Evolutionary conservation across 1,284 basidiomycete species (phyloP).

Genomic region (Fomes fomentarius): DNA sequence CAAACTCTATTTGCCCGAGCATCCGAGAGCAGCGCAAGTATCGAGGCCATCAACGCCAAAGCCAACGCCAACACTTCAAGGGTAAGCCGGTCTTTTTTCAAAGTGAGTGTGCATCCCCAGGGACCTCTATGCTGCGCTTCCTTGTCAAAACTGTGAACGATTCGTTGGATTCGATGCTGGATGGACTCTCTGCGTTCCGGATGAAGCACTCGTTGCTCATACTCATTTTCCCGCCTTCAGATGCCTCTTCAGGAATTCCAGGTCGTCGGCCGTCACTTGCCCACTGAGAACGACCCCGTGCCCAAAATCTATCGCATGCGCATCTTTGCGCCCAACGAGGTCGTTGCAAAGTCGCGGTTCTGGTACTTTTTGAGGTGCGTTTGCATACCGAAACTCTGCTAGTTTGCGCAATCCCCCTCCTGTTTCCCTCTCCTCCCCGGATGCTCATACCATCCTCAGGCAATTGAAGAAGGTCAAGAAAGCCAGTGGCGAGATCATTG

Average conservation of each 20-base stretch:
- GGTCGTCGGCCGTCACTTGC: slow-evolving; percentile 97
- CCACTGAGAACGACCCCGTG: slow-evolving; percentile 89
- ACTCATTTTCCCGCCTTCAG: slow-evolving; percentile 25
- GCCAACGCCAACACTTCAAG: slow-evolving; percentile 25
- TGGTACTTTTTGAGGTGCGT: slow-evolving; percentile 96
- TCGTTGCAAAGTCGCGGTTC: slow-evolving; percentile 99
- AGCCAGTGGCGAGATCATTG: slow-evolving; percentile 98
- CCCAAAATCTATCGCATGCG: slow-evolving; percentile 99
- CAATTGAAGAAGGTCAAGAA: slow-evolving; percentile 99
- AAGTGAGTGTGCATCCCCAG: slow-evolving; percentile 19
- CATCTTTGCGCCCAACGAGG: slow-evolving; percentile 98
- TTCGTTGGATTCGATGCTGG: slow-evolving; percentile 19
- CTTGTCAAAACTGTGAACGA: slow-evolving; percentile 13
- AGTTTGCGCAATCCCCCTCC: neutral
- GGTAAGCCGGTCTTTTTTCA: slow-evolving; percentile 27
- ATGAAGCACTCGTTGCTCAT: slow-evolving; percentile 22
- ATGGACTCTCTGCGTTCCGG: slow-evolving; percentile 13
- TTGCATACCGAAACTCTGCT: neutral
- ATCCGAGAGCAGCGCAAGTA: slow-evolving; percentile 5
- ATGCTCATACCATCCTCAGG: slow-evolving; percentile 44
- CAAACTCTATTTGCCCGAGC: slow-evolving; percentile 25
- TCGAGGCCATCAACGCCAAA: slow-evolving; percentile 25
- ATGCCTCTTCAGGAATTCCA: slow-evolving; percentile 83
- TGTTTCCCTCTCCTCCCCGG: neutral
- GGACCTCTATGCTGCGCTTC: slow-evolving; percentile 4